Base-by-base conservation (phyloP, 176 grass and related monocot genomes). In the Aegilops speltoides region DNA sequence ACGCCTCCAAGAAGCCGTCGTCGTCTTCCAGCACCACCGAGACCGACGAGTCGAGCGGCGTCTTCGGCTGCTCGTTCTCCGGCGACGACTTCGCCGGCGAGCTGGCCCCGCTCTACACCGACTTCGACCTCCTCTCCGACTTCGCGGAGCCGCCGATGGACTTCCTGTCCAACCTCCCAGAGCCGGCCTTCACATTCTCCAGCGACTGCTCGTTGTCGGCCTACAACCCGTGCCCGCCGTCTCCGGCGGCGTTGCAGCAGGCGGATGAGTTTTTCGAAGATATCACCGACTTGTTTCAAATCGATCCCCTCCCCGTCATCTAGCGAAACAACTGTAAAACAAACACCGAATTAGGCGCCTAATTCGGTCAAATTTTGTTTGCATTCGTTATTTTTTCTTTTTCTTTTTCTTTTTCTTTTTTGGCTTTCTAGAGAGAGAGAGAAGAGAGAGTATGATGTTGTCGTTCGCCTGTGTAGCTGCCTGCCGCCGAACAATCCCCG, bases 241-340 rank as follows among this genome's bases (percentile, higher is more conserved):
- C 79, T 28, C 60, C 90, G 57, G 81, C 38, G 38, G 28, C 14
- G 79, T 76, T 73, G 68, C 78, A 65, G 85, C 93, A 82, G 25
- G 83, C 78, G n/a, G 97, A 98, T 60, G 94, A 93, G 56, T 94
- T 79, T 52, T 99, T 96, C 74, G 50, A 93, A 8, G 97, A 99
- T 67, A 99, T 99, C 84, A 83, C 87, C 71, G 97, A 99, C 80
- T 87, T 99, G 32, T 99, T 99, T 79, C 86, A 87, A n/a, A 63
- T 96, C 64, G 95, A 98, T 25, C 89, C 89, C 5, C 89, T 95
- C 22, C 82, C 88, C 17, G 68, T 74, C 68, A 77, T 91, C 10
- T 96, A 86, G 89, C 11, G 54, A 25, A 29, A 17, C 79, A 73
- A 70, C 43, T 66, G 84, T 84, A 64, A 62, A 86, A 77, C 75